Percentiles rank a stretch among this genome's conserved stretches.
These are phyloP conservation scores for Sporormia fimetaria DNA, from an alignment of 495 filamentous ascomycete genomes.

Conservation along the genomic window DNA sequence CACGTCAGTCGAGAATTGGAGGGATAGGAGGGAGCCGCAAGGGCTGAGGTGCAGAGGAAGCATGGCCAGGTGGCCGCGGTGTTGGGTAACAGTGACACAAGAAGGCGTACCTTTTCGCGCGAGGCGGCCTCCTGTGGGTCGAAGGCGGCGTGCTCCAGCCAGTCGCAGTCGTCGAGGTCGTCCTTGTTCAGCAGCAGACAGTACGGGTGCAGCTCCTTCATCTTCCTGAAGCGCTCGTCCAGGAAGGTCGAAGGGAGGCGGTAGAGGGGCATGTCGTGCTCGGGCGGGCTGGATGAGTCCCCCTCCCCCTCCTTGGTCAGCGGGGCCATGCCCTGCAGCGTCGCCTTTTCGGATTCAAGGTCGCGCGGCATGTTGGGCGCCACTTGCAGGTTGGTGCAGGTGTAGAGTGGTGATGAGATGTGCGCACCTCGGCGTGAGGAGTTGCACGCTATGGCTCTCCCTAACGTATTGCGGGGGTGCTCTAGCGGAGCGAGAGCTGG, in stretches of 20 bases:
- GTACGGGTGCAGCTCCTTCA: slow-evolving; percentile 47
- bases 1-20: slow-evolving; percentile 9
- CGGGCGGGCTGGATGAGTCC: slow-evolving; percentile 4
- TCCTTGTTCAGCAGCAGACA: slow-evolving; percentile 58
- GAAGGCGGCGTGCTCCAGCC: slow-evolving; percentile 66
- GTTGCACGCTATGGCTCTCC: not conserved
- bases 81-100: slow-evolving; percentile 1
- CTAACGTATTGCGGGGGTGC: not conserved
- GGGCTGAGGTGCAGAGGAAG: not conserved
- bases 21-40: slow-evolving; percentile 3
- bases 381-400: not conserved
- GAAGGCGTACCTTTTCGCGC: slow-evolving; percentile 68
- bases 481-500: no score
- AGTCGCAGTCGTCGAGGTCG: slow-evolving; percentile 65
- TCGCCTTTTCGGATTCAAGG: slow-evolving; percentile 26
- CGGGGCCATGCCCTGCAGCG: slow-evolving; percentile 26
- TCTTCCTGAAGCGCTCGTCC: slow-evolving; percentile 17
- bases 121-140: slow-evolving; percentile 59
- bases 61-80: not conserved
- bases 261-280: slow-evolving; percentile 11
- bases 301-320: slow-evolving; percentile 28
- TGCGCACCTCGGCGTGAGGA: not conserved
- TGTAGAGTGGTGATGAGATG: not conserved
- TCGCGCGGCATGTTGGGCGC: slow-evolving; percentile 32
- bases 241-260: slow-evolving; percentile 7